Evolutionary conservation across 2,329 filamentous ascomycete species (phyloP), one percentile per base, ranked within the genome.

Genomic region (Macrophomina phaseolina): DNA sequence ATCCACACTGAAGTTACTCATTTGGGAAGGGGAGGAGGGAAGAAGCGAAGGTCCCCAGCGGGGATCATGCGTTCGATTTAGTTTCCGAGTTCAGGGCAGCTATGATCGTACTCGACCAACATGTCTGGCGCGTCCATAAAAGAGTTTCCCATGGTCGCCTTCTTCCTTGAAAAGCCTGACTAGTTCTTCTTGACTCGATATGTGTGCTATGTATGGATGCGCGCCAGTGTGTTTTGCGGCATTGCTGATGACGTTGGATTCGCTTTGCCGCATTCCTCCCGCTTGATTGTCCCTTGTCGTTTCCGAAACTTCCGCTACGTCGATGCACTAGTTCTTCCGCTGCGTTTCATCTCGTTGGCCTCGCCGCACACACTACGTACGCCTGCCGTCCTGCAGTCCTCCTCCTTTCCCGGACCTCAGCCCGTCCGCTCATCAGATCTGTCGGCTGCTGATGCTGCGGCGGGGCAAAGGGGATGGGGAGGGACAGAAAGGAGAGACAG

Each of bases 61-160:
- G 56, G 38, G 16, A 61, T 36, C 40, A 48, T 18, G 42, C 32
- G 40, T 61, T 61, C 16, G 56, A 48, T 48, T 58, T 18, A 34
- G 40, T 32, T 34, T 60, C 55, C 38, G 38, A n/a, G 14, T 60
- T 45, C 7, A 46, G 40, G 30, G 38, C 9, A 58, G 53, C 36
- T 58, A 58, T n/a, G 53, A 58, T 58, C 53, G 30, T 42, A 34
- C 18, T 58, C 1, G 23, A 23, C 23, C 23, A 23, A 23, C 1
- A 23, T 23, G 23, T 23, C 23, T 58, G 28, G 30, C 5, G n/a
- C 53, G 36, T 56, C 36, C 40, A 16, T 11, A 23, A 28, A 34
- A 32, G 36, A 23, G 53, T 40, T n/a, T 42, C 36, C 11, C 7
- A 8, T 38, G 2, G 6, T 38, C 11, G 7, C 6, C 36, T 38